Percentiles rank a stretch among this genome's conserved stretches.
These are phyloP conservation scores for Arachnomyces sp. DNA, from an alignment of 2,329 filamentous ascomycete species.

Conservation along the genomic window DNA sequence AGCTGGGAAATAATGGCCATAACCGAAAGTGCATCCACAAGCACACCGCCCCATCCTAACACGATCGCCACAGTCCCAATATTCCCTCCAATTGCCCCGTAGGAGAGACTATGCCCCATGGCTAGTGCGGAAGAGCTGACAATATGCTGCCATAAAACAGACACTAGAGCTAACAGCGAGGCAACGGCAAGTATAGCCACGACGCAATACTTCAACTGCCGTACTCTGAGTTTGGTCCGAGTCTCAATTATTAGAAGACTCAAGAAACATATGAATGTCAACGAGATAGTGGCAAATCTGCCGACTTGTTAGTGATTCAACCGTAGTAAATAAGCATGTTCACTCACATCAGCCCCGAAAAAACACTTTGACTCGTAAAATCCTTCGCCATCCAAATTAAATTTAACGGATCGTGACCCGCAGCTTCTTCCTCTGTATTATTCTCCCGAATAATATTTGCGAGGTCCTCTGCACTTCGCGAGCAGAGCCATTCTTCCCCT, in stretches of 20 bases:
- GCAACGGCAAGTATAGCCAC: background rate
- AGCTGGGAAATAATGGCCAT: background rate
- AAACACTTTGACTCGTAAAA: constrained; percentile 12
- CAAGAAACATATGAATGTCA: constrained; percentile 1
- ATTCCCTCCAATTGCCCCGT: constrained; percentile 9
- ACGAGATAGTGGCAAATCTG: constrained; percentile 4
- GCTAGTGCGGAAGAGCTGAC: constrained; percentile 8
- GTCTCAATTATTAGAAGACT: constrained; percentile 4
- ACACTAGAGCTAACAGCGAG: constrained; percentile 8
- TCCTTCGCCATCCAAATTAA: constrained; percentile 12
- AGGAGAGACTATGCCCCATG: constrained; percentile 9
- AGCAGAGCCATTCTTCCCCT: no score
- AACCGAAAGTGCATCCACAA: background rate
- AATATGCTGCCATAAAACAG: constrained; percentile 14
- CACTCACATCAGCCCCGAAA: constrained; percentile 13
- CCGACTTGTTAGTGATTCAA: background rate
- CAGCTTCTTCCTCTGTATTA: background rate
- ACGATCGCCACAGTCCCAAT: constrained; percentile 11
- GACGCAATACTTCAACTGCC: background rate
- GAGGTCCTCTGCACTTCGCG: no score
- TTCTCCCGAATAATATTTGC: background rate
- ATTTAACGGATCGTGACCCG: constrained; percentile 8
- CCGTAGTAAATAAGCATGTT: background rate
- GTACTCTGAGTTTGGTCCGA: constrained; percentile 4
- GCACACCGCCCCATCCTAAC: constrained; percentile 10